A percentile compares a stretch with the other conserved stretches of the same genome.
Conservation (phyloP, 1,139 yeast species). For the Yamadazyma trypodendri region DNA sequence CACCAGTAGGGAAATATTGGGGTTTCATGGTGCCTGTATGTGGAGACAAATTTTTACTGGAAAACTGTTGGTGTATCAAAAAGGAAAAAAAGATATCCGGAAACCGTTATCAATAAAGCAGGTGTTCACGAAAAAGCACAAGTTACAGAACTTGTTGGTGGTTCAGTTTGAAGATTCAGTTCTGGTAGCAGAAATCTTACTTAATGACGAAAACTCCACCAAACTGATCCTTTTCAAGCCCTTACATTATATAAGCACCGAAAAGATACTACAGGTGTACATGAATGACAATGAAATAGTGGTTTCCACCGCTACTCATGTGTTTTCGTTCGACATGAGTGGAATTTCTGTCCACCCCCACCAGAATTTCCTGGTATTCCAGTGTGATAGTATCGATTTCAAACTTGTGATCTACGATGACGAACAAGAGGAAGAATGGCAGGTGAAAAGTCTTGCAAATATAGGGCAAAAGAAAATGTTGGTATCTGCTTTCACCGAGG, state of each 20-base stretch:
- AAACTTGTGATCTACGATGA: slow-evolving; percentile 6
- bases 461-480: neutral
- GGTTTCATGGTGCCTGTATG: slow-evolving; percentile 3
- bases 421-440: slow-evolving; percentile 6
- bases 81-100: slow-evolving; percentile 1
- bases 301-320: slow-evolving; percentile 9
- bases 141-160: slow-evolving; percentile 6
- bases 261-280: slow-evolving; percentile 4
- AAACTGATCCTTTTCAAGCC: slow-evolving; percentile 13
- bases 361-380: neutral
- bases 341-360: slow-evolving; percentile 5
- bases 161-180: slow-evolving; percentile 13
- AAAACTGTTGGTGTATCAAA: slow-evolving; percentile 8
- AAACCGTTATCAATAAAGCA: slow-evolving; percentile 2
- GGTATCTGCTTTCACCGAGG: slow-evolving; percentile 9
- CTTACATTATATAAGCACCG: slow-evolving; percentile 11
- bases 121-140: slow-evolving; percentile 1
- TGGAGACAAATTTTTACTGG: slow-evolving; percentile 16
- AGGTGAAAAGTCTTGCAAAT: neutral
- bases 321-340: slow-evolving; percentile 8
- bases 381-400: neutral
- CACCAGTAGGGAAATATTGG: slow-evolving; percentile 9
- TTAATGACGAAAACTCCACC: slow-evolving; percentile 9
- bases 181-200: slow-evolving; percentile 11
- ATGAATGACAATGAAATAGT: slow-evolving; percentile 2